A percentile compares a stretch with the other conserved stretches of the same genome.
Conservation (phyloP, 2,329 filamentous ascomycete species). For the Capronia coronata region DNA sequence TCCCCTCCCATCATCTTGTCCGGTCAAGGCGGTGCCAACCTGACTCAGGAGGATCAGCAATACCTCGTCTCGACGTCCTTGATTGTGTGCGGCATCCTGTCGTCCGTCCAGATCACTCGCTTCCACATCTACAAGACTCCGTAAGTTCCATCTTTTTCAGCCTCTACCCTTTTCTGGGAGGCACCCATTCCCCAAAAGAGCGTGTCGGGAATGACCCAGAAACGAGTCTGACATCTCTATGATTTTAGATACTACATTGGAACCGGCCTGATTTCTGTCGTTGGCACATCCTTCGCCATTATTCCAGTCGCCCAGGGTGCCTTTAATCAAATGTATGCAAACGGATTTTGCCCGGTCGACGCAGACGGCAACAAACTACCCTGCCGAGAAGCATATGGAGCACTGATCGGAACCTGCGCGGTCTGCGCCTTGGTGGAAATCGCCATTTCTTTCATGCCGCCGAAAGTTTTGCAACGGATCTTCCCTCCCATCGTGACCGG, state of each 20-base stretch:
- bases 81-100: constrained; percentile 61
- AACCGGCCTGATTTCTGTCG: constrained; percentile 61
- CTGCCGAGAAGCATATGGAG: constrained; percentile 61
- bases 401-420: constrained; percentile 52
- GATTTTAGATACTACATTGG: constrained; percentile 49
- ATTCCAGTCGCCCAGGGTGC: constrained; percentile 59
- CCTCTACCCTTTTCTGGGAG: too few species aligned
- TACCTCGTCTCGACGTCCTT: constrained; percentile 65
- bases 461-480: constrained; percentile 53
- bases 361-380: constrained; percentile 53
- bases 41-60: constrained; percentile 49
- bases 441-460: constrained; percentile 57
- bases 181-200: too few species aligned
- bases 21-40: constrained; percentile 50
- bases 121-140: constrained; percentile 58
- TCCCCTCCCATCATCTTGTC: constrained; percentile 60
- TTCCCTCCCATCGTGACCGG: constrained; percentile 65
- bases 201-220: background rate
- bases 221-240: background rate
- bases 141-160: background rate
- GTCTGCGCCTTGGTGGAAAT: constrained; percentile 53
- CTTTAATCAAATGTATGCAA: constrained; percentile 57
- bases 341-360: constrained; percentile 56
- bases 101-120: constrained; percentile 59
- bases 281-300: constrained; percentile 62